These are phyloP conservation scores for Lycium ferocissimum DNA, from an alignment of 257 asterid species.

Conservation along the genomic window DNA sequence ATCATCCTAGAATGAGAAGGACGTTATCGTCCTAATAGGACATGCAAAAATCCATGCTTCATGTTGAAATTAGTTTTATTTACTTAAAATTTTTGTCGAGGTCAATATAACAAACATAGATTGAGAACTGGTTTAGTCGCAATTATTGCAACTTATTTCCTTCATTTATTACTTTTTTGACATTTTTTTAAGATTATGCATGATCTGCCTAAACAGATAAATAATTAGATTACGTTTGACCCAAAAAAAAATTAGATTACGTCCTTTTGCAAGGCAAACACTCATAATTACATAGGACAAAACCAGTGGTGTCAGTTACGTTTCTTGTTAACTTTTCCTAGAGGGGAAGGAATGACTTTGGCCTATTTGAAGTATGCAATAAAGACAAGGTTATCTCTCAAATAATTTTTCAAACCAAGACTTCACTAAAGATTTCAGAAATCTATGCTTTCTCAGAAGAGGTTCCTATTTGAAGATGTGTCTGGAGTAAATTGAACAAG, in stretches of 20 bases:
- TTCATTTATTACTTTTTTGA: not conserved
- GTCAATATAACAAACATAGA: not conserved
- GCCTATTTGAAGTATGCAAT: not conserved
- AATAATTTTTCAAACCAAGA: not conserved
- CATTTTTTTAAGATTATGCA: not conserved
- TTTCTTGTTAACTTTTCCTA: not conserved
- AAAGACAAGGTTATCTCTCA: slow-evolving; percentile 5
- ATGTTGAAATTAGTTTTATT: not conserved
- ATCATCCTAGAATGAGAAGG: not conserved
- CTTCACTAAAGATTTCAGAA: not conserved
- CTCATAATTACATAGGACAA: not conserved
- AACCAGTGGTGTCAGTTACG: not conserved
- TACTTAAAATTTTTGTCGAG: not conserved
- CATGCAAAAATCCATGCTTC: not conserved
- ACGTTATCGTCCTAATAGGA: not conserved
- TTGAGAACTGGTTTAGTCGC: not conserved
- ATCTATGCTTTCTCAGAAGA: not conserved
- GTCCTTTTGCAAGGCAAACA: not conserved
- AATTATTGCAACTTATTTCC: not conserved
- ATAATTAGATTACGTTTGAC: not conserved
- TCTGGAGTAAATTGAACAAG: not conserved
- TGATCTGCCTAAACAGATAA: not conserved
- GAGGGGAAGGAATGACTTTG: not conserved
- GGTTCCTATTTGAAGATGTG: not conserved
- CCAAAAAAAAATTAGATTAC: too few species aligned